These are phyloP conservation scores for Solanum hybrid DNA, from an alignment of 305 asterid genomes.

Conservation along the genomic window DNA sequence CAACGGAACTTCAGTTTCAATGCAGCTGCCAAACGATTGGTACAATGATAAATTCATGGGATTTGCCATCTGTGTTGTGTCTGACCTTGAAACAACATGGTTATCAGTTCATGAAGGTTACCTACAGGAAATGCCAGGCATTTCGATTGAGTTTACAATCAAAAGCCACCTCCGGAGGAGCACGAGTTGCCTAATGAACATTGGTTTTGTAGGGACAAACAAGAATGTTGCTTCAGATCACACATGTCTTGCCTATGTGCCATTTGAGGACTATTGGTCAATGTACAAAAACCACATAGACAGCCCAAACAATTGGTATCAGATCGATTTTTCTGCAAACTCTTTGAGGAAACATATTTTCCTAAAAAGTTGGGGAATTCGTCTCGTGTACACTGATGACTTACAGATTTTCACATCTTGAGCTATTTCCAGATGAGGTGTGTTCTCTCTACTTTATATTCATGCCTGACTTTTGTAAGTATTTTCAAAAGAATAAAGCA, in stretches of 20 bases:
- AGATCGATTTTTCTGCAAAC: neutral
- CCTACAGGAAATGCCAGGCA: neutral
- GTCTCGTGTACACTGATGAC: neutral
- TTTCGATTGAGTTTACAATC: neutral
- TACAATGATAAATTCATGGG: slow-evolving; percentile 3
- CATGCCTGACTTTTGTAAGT: neutral
- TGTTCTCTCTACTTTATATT: neutral
- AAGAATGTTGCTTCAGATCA: slow-evolving; percentile 4
- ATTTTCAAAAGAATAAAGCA: neutral
- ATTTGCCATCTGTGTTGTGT: slow-evolving; percentile 1
- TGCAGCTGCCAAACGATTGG: neutral
- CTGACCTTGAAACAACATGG: neutral
- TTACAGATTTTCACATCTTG: neutral
- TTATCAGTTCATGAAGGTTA: neutral
- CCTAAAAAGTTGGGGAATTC: neutral
- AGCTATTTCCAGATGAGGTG: neutral
- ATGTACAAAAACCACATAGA: neutral
- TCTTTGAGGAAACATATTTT: neutral
- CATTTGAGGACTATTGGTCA: neutral
- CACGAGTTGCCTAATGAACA: neutral
- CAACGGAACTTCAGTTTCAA: neutral
- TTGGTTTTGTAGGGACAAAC: neutral
- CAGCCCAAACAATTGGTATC: slow-evolving; percentile 6
- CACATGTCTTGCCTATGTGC: slow-evolving; percentile 4
- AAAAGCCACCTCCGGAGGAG: neutral